Evolutionary conservation across 1,284 basidiomycete species (phyloP), one percentile per base, ranked within the genome.

Genomic region (Cryptococcus hybrid): DNA sequence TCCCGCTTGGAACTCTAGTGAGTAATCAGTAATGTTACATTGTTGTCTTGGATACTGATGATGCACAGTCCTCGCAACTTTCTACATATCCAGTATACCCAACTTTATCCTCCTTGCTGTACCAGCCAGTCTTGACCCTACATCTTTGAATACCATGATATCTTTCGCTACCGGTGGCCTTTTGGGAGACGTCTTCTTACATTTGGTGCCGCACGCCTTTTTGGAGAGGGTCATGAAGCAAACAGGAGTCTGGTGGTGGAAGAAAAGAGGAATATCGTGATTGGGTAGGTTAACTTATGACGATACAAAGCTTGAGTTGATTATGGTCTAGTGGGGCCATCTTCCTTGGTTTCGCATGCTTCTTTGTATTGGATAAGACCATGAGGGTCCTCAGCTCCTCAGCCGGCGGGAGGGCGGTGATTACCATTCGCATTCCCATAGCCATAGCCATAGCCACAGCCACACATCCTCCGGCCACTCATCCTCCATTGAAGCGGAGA

Each of bases 61-160:
- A 64, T 56, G 42, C 8, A 37, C 64, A 85, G 84, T 93, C 61
- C 81, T 92, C 44, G 90, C 88, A 62, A 92, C 90, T 37, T 92
- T 92, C 81, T 92, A 93, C 80, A 92, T 92, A 75, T 92, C 89
- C 73, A 91, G 89, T 45, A 84, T 92, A 55, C 91, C 90, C 53
- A 94, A 94, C 79, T 89, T 93, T 68, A 91, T 94, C 65, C 86
- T 94, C 51, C 87, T 89, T 7, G 90, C 92, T 71, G 92, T 93
- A 62, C 90, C 90, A 30, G 87, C 88, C 48, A 82, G 90, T 72
- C 90, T 93, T 67, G 86, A 88, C 75, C 82, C 83, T 12, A 82
- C 89, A 71, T 91, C 89, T 46, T 82, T 93, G 56, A 92, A 92
- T 70, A 92, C 88, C 6, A 92, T 93, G 90, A 92, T 78, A 37